Evolutionary conservation across 371 early-diverging fungal species (phyloP), one percentile per base, ranked within the genome.

Genomic region (Entomophthora muscae): DNA sequence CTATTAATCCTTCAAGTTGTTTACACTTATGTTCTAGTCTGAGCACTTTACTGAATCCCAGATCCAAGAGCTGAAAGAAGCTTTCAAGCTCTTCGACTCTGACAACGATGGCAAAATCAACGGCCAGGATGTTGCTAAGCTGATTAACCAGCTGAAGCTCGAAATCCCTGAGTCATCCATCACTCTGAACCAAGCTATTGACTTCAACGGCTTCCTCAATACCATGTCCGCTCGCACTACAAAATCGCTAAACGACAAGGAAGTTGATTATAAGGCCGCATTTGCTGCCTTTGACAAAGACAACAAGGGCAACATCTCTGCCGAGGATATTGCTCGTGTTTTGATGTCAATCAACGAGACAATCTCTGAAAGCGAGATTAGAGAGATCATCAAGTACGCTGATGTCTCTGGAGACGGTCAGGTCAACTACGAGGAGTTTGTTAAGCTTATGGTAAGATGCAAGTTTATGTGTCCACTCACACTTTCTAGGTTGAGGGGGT

Each of bases 371-470:
- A 13, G 53, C 63, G 63, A 63, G 22, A 63, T 63, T 32, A 31
- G 54, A 12, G 63, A 63, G 30, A 63, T 63, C 52, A 32, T 63
- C 28, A 54, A 53, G 31, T n/a, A 63, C 27, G 63, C 63, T 29
- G 63, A 63, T 63, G 63, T 63, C 13, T 51, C 52, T 52, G 63
- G 63, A 53, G 52, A 51, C 32, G 52, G 52, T 27, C 5, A 27
- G 28, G 52, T 64, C 26, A 57, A 57, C 64, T 64, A 56, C 27
- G 56, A 66, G 53, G 58, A 66, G 26, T 63, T 33, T 52, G 61
- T 60, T 23, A 63, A 63, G 32, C 66, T 60, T 42, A 63, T 63
- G 63, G 58, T 63, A 51, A 55, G n/a, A 42, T 42, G 5, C 17
- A 10, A 42, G 10, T 42, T 17, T 42, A 10, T 42, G 5, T 42